Evolutionary conservation across 768 basidiomycete species (phyloP).

Genomic region (Mycena vulgaris): DNA sequence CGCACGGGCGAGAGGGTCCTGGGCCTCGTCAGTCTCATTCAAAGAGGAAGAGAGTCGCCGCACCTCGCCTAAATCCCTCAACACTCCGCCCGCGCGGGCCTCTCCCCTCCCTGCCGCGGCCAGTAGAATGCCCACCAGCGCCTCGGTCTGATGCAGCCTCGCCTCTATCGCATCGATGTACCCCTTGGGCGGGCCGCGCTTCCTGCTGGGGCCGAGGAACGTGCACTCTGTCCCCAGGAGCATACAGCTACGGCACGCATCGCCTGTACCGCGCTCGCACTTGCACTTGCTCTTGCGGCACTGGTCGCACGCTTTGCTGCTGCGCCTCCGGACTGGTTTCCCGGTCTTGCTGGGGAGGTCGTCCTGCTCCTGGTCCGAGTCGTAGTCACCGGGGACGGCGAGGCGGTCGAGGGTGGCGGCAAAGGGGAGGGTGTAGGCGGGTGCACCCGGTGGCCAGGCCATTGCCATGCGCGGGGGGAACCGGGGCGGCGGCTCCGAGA

Average conservation of each 20-base stretch:
- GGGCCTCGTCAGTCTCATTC: conserved; percentile 15
- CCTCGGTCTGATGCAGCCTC: conserved; percentile 92
- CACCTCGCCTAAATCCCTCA: conserved; percentile 25
- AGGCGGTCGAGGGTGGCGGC: no score
- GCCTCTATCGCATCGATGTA: conserved; percentile 97
- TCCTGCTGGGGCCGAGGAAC: conserved; percentile 83
- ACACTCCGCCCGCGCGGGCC: conserved; percentile 19
- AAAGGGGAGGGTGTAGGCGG: no score
- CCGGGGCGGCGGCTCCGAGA: no score
- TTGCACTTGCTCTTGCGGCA: conserved; percentile 89
- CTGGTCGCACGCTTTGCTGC: not conserved
- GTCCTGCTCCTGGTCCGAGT: no score
- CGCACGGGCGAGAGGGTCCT: conserved; percentile 86
- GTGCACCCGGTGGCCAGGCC: no score
- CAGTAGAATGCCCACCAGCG: conserved; percentile 86
- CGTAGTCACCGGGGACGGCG: no score
- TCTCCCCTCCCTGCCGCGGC: conserved; percentile 51
- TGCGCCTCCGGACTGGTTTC: not conserved
- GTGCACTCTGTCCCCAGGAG: conserved; percentile 84
- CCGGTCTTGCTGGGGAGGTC: no score
- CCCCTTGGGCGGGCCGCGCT: conserved; percentile 92
- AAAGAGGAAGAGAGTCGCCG: conserved; percentile 8
- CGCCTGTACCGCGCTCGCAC: conserved; percentile 76
- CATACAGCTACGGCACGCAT: conserved; percentile 82
- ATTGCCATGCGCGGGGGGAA: no score